Evolutionary conservation across 106 monocot species (phyloP).

Genomic region (Posidonia australis): DNA sequence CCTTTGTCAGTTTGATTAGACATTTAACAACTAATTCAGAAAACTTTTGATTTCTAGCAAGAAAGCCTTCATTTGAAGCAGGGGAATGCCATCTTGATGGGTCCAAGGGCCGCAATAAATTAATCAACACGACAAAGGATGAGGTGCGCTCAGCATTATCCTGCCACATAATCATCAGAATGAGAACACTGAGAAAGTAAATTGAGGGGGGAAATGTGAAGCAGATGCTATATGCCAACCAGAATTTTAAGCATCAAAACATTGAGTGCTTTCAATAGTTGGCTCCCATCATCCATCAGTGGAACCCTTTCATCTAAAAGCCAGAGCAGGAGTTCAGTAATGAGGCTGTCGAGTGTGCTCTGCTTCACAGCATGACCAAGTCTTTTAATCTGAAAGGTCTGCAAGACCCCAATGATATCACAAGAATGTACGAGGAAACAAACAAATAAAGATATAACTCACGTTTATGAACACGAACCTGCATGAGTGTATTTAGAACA

Average conservation of each 20-base stretch:
- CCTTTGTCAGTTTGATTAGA: slow-evolving; percentile 92
- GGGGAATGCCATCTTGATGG: slow-evolving; percentile 84
- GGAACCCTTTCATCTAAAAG: slow-evolving; percentile 98
- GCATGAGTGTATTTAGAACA: slow-evolving; percentile 97
- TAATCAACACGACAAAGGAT: slow-evolving; percentile 92
- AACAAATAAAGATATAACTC: neutral
- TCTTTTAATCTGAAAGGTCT: slow-evolving; percentile 92
- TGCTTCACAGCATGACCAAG: slow-evolving; percentile 85
- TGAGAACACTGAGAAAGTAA: neutral
- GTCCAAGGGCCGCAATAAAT: slow-evolving; percentile 77
- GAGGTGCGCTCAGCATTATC: slow-evolving; percentile 96
- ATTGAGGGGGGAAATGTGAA: neutral
- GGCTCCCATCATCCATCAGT: slow-evolving; percentile 97
- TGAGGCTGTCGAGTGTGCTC: slow-evolving; percentile 74
- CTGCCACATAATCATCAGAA: slow-evolving; percentile 27
- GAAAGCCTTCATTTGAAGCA: slow-evolving; percentile 43
- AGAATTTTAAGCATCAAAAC: slow-evolving; percentile 99
- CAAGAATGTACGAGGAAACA: neutral
- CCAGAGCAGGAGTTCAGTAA: slow-evolving; percentile 93
- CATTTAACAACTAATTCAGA: slow-evolving; percentile 98
- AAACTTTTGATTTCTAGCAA: slow-evolving; percentile 83
- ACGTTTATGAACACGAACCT: slow-evolving; percentile 23
- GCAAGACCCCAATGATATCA: slow-evolving; percentile 15
- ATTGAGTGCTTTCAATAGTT: slow-evolving; percentile 88
- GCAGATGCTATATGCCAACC: slow-evolving; percentile 27